A percentile compares a stretch with the other conserved stretches of the same genome.
phyloP scores from a whole-genome alignment of 176 grass and related monocot genomes.

The Saccharum officinarum region DNA sequence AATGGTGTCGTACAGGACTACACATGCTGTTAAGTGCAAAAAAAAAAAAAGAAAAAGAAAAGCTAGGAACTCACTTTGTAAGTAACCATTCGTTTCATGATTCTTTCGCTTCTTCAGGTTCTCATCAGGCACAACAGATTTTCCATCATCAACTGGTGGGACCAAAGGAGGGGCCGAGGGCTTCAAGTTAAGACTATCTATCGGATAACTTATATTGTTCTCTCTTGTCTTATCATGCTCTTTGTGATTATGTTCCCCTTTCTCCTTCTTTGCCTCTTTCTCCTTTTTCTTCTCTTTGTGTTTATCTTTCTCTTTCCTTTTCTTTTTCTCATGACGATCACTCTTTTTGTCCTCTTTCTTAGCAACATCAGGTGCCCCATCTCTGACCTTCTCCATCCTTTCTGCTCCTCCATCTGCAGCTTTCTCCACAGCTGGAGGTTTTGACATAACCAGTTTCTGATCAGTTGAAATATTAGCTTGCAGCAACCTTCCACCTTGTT shows the following conservation, averaged over 20 bases:
- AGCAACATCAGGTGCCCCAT: constrained; percentile 30
- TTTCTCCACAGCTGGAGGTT: constrained; percentile 49
- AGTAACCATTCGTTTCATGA: constrained; percentile 65
- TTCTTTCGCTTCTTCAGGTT: constrained; percentile 75
- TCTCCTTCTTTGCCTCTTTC: constrained; percentile 66
- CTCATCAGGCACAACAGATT: constrained; percentile 42
- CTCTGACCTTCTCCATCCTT: constrained; percentile 61
- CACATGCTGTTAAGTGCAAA: constrained; percentile 24
- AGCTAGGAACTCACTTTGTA: constrained; percentile 68
- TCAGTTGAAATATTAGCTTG: constrained; percentile 40
- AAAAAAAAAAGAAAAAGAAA: not conserved
- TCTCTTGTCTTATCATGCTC: constrained; percentile 54
- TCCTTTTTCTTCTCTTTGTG: constrained; percentile 73
- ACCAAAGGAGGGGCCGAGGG: constrained; percentile 38
- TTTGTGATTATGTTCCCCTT: constrained; percentile 52
- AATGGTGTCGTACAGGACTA: constrained; percentile 58
- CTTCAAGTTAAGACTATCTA: constrained; percentile 49
- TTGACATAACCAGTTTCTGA: constrained; percentile 42
- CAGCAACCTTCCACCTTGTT: constrained; percentile 27
- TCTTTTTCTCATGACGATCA: constrained; percentile 61
- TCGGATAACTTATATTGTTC: constrained; percentile 45
- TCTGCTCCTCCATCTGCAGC: constrained; percentile 53
- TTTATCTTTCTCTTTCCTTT: constrained; percentile 67
- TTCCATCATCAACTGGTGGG: constrained; percentile 36
- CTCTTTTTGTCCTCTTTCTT: constrained; percentile 56